Evolutionary conservation across 352 stramenopile species (phyloP).

Genomic region (Pythium volutum): DNA sequence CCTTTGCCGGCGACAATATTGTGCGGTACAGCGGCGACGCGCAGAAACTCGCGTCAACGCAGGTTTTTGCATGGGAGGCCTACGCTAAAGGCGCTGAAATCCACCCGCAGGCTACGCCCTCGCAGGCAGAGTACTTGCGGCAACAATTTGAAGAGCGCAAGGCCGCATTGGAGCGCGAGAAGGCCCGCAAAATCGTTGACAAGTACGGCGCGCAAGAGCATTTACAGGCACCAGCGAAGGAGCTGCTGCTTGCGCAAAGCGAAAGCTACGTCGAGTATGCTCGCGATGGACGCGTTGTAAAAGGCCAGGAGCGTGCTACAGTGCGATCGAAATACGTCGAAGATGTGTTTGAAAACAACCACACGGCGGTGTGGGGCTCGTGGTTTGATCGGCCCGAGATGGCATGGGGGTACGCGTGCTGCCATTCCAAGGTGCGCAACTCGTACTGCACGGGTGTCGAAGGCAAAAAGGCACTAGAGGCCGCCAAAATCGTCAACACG

Average conservation of each 20-base stretch:
- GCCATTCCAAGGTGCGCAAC: slow-evolving; percentile 93
- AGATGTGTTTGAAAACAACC: slow-evolving; percentile 95
- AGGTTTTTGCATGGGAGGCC: slow-evolving; percentile 96
- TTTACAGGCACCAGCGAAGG: slow-evolving; percentile 77
- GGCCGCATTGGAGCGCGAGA: slow-evolving; percentile 61
- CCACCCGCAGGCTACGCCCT: slow-evolving; percentile 96
- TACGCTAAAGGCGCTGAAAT: slow-evolving; percentile 91
- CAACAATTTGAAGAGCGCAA: slow-evolving; percentile 91
- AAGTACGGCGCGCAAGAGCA: slow-evolving; percentile 96
- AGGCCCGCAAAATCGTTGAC: slow-evolving; percentile 83
- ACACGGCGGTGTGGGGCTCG: slow-evolving; percentile 96
- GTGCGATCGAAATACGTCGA: slow-evolving; percentile 98
- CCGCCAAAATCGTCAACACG: slow-evolving; percentile 50
- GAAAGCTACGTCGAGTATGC: slow-evolving; percentile 94
- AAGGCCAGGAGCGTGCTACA: slow-evolving; percentile 70
- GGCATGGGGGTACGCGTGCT: slow-evolving; percentile 97
- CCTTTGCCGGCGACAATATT: slow-evolving; percentile 97
- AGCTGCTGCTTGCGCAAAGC: slow-evolving; percentile 83
- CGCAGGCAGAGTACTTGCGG: slow-evolving; percentile 94
- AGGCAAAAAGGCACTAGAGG: slow-evolving; percentile 88
- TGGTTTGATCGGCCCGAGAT: slow-evolving; percentile 95
- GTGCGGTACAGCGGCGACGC: slow-evolving; percentile 91
- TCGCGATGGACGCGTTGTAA: slow-evolving; percentile 89
- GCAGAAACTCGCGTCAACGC: slow-evolving; percentile 91
- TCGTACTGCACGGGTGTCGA: slow-evolving; percentile 95